Base-by-base conservation (phyloP, 1,284 basidiomycete species). In the Ceratobasidium theobromae region DNA sequence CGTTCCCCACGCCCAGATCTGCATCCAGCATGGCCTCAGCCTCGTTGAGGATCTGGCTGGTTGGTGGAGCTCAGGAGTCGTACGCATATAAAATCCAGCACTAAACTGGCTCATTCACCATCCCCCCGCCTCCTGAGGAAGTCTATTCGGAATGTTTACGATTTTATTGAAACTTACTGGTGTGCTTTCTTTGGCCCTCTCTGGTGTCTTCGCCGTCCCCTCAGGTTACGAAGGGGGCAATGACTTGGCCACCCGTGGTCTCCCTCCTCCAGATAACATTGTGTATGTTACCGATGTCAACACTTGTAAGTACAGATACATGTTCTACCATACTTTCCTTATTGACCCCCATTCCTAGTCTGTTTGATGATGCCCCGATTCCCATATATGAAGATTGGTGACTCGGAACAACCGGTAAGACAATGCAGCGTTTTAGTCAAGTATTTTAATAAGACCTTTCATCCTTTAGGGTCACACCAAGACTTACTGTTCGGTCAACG, bases 401-500 rank as follows among this genome's bases (percentile, higher is more conserved):
- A 69, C 27, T 67, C 66, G n/a, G 69, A 70, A 33, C 28, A 33
- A n/a, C 68, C 66, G 18, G 65, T 67, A 32, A 1, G 48, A 18
- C 14, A n/a, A 30, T 18, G 16, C 16, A 12, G n/a, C n/a, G n/a
- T n/a, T 33, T 9, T 27, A 16, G 16, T 38, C n/a, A 18, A 6
- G 9, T 45, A 14, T 9, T 21, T 8, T 6, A 14, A 14, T n/a
- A 21, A 21, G 27, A 43, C 5, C 14, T 43, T 41, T 25, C 18
- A 28, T 28, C 40, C 23, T 43, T 16, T 53, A 66, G 68, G 66
- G 66, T 48, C 70, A 60, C 49, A 69, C 58, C 64, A 60, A 35
- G 48, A 71, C 69, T 3, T 70, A 70, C 58, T 72, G 71, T 49
- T 67, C 67, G 23, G 53, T 65, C 38, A 46, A 43, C 43, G 57